These are phyloP conservation scores for Torulaspora delbrueckii DNA, from an alignment of 805 yeast species.

Conservation along the genomic window DNA sequence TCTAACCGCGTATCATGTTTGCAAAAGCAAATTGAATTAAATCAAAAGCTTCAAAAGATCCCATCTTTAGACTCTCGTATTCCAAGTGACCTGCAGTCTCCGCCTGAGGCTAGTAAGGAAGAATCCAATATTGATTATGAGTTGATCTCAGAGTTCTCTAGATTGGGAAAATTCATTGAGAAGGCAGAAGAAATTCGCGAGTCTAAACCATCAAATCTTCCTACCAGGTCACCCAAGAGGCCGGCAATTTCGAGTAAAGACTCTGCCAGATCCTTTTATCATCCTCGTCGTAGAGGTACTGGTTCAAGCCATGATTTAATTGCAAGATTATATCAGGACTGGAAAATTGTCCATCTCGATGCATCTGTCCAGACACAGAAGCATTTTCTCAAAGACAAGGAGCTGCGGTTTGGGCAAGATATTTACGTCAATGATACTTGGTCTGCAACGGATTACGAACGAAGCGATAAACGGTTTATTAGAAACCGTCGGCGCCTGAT, in stretches of 20 bases:
- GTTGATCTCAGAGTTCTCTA: slow-evolving; percentile 22
- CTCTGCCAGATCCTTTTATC: slow-evolving; percentile 21
- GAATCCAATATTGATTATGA: slow-evolving; percentile 18
- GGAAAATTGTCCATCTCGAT: slow-evolving; percentile 25
- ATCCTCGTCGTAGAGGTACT: slow-evolving; percentile 6
- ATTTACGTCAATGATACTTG: slow-evolving; percentile 29
- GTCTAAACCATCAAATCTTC: slow-evolving; percentile 10
- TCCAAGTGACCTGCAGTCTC: background rate
- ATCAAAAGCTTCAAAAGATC: slow-evolving; percentile 10
- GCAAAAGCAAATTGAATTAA: slow-evolving; percentile 13
- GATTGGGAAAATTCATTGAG: slow-evolving; percentile 22
- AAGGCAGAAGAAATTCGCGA: background rate
- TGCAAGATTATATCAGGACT: slow-evolving; percentile 20
- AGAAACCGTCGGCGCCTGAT: slow-evolving; percentile 21
- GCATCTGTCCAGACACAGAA: background rate
- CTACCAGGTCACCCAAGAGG: slow-evolving; percentile 29
- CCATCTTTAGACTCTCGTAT: slow-evolving; percentile 1
- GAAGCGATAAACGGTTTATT: slow-evolving; percentile 25
- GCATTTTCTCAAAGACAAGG: slow-evolving; percentile 4
- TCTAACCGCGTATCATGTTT: slow-evolving; percentile 7
- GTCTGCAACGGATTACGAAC: slow-evolving; percentile 28
- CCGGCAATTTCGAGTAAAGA: slow-evolving; percentile 22
- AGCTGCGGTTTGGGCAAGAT: slow-evolving; percentile 25
- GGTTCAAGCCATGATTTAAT: slow-evolving; percentile 11
- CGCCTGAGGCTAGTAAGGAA: background rate